phyloP scores from a whole-genome alignment of 225 moss, liverwort and hornwort genomes.

The Rhytidiadelphus loreus region DNA sequence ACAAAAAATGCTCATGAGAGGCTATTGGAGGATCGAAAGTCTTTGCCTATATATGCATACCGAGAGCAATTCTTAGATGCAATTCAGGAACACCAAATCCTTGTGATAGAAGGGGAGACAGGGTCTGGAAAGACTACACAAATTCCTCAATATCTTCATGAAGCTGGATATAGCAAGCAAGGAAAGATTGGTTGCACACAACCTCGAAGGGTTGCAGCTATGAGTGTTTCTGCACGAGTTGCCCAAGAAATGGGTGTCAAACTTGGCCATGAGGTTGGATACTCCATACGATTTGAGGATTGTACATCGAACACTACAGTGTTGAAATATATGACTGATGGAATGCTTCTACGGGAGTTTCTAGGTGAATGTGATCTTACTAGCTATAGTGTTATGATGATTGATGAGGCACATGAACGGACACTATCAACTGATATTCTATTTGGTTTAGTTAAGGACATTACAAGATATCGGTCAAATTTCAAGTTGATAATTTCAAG shows the following conservation, averaged over 20 bases:
- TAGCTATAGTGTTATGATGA: too few species aligned
- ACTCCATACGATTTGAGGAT: too few species aligned
- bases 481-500: too few species aligned
- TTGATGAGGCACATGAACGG: too few species aligned
- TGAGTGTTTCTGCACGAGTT: not conserved
- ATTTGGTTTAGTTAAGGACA: too few species aligned
- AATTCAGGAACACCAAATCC: not conserved
- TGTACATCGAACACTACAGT: too few species aligned
- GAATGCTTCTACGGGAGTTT: too few species aligned
- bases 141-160: not conserved
- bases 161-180: not conserved
- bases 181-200: not conserved
- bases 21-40: not conserved
- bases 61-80: not conserved
- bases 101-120: not conserved
- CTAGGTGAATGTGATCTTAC: too few species aligned
- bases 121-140: not conserved
- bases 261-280: not conserved
- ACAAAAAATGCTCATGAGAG: not conserved
- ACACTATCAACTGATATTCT: too few species aligned
- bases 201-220: not conserved
- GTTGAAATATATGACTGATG: too few species aligned
- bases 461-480: too few species aligned
- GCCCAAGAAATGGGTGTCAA: not conserved
- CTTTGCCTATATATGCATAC: not conserved